Conservation (phyloP, 129 eudicot genomes). For the Smallanthus sonchifolius region DNA sequence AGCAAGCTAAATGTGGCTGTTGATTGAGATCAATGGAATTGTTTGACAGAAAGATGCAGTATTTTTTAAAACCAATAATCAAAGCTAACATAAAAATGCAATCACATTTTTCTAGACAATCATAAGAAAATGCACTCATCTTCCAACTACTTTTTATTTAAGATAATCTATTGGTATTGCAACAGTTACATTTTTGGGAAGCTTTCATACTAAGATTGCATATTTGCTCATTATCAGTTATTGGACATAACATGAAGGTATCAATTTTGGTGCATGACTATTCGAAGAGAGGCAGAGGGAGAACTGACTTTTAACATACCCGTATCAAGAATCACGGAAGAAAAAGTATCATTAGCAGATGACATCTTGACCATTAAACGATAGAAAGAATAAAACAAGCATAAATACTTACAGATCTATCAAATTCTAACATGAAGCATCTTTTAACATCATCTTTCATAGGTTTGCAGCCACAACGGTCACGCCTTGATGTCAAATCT, state of each 20-base stretch:
- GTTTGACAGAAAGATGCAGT: neutral
- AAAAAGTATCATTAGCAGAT: neutral
- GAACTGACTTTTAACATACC: neutral
- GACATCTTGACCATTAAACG: neutral
- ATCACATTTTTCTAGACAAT: neutral
- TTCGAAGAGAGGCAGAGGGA: neutral
- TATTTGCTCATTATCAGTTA: constrained; percentile 1
- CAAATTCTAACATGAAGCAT: constrained; percentile 81
- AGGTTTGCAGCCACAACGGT: constrained; percentile 97
- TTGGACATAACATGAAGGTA: neutral
- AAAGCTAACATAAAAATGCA: neutral
- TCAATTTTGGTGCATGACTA: neutral
- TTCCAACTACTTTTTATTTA: neutral
- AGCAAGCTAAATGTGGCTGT: neutral
- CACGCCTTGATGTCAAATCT: constrained; percentile 94
- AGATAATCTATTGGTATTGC: neutral
- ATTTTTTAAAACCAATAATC: neutral
- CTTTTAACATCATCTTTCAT: constrained; percentile 69
- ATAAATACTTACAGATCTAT: constrained; percentile 71
- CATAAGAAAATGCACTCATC: neutral
- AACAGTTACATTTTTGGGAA: neutral
- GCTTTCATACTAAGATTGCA: neutral
- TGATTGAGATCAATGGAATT: neutral
- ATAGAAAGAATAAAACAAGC: neutral
- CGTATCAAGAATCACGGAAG: neutral